phyloP scores from a whole-genome alignment of 1,139 yeast genomes.

The Pichia inconspicua region DNA sequence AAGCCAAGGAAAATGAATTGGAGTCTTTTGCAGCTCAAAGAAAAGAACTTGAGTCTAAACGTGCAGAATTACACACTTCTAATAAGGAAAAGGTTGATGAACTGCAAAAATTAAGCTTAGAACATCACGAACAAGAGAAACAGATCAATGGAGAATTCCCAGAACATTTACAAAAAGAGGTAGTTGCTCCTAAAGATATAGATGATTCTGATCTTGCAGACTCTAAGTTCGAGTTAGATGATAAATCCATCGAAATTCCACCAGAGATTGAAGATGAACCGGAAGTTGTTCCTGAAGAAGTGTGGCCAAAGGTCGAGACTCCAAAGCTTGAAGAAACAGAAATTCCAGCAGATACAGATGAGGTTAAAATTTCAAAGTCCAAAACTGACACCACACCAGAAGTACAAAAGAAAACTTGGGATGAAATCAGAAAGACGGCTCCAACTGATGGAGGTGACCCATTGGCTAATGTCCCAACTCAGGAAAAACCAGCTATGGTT shows the following conservation, averaged over 20 bases:
- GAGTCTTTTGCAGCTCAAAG: constrained; percentile 30
- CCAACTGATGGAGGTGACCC: constrained; percentile 20
- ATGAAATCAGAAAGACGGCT: constrained; percentile 15
- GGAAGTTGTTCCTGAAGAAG: constrained; percentile 20
- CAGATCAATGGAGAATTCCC: constrained; percentile 45
- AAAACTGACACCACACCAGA: constrained; percentile 7
- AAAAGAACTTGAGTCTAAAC: constrained; percentile 37
- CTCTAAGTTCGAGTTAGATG: constrained; percentile 24
- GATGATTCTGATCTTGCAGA: constrained; percentile 25
- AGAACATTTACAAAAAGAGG: constrained; percentile 40
- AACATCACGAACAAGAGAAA: constrained; percentile 33
- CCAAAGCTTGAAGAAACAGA: constrained; percentile 20
- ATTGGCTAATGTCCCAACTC: constrained; percentile 18
- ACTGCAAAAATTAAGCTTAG: constrained; percentile 39
- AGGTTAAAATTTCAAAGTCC: not conserved
- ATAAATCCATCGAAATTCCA: constrained; percentile 25
- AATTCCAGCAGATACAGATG: constrained; percentile 3
- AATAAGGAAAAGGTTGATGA: constrained; percentile 39
- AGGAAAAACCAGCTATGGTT: constrained; percentile 25
- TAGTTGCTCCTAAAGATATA: constrained; percentile 31
- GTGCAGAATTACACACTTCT: constrained; percentile 33
- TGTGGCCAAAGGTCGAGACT: constrained; percentile 18
- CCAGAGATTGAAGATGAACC: constrained; percentile 22
- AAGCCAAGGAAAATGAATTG: constrained; percentile 24
- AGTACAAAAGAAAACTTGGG: constrained; percentile 23